phyloP scores from a whole-genome alignment of 495 filamentous ascomycete species.

The Poronia punctata region DNA sequence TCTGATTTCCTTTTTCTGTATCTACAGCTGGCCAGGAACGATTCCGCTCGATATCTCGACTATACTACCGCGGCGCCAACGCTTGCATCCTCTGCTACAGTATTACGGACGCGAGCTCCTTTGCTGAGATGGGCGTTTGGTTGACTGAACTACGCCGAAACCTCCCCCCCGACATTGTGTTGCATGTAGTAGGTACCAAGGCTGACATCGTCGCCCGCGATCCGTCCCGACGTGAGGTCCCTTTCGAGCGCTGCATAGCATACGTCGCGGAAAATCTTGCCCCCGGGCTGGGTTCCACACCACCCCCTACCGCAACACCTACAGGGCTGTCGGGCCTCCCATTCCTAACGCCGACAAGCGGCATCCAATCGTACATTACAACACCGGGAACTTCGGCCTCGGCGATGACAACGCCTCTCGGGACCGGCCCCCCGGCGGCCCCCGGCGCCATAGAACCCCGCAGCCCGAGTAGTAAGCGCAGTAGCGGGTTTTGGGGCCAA shows the following conservation, averaged over 20 bases:
- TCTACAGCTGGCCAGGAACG: slow-evolving; percentile 77
- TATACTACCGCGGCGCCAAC: slow-evolving; percentile 94
- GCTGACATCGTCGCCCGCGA: slow-evolving; percentile 81
- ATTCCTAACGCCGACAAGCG: slow-evolving; percentile 4
- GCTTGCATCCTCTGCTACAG: slow-evolving; percentile 90
- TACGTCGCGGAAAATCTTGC: slow-evolving; percentile 89
- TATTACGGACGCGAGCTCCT: slow-evolving; percentile 80
- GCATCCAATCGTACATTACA: slow-evolving; percentile 16
- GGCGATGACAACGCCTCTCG: slow-evolving; percentile 6
- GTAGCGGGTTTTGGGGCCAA: slow-evolving; percentile 81
- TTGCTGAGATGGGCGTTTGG: slow-evolving; percentile 92
- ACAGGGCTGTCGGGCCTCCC: slow-evolving; percentile 18
- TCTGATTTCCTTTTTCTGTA: slow-evolving; percentile 9
- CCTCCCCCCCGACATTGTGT: slow-evolving; percentile 65
- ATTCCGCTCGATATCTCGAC: slow-evolving; percentile 83
- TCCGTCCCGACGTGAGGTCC: slow-evolving; percentile 67
- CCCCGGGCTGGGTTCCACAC: slow-evolving; percentile 55
- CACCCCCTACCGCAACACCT: slow-evolving; percentile 53
- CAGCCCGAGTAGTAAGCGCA: slow-evolving; percentile 68
- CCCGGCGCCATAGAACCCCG: slow-evolving; percentile 40
- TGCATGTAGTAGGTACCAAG: slow-evolving; percentile 95
- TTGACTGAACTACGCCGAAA: slow-evolving; percentile 70
- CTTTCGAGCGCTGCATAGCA: slow-evolving; percentile 88
- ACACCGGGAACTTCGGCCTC: slow-evolving; percentile 20
- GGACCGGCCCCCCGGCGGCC: slow-evolving; percentile 17